These are phyloP conservation scores for Arctium minus DNA, from an alignment of 129 eudicot genomes.

Conservation along the genomic window DNA sequence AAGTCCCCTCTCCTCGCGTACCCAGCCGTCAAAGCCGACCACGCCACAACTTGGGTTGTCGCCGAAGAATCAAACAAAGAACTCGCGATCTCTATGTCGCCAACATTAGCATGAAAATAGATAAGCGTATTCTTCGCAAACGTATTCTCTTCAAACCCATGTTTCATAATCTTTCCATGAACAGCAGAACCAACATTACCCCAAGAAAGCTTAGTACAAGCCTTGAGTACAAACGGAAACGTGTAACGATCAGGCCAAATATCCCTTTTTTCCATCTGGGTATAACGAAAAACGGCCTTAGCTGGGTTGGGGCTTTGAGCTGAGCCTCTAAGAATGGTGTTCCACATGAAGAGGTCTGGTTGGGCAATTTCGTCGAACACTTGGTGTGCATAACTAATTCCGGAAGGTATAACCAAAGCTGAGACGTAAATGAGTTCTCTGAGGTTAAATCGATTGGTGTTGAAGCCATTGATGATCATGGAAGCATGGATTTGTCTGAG, in stretches of 20 bases:
- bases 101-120: slow-evolving; percentile 68
- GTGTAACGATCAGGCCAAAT: slow-evolving; percentile 67
- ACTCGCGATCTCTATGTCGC: slow-evolving; percentile 52
- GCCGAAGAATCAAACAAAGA: slow-evolving; percentile 51
- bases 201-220: slow-evolving; percentile 72
- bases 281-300: slow-evolving; percentile 37
- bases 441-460: slow-evolving; percentile 30
- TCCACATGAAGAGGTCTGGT: slow-evolving; percentile 80
- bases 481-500: slow-evolving; percentile 63
- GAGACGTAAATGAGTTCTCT: slow-evolving; percentile 57
- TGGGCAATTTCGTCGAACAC: slow-evolving; percentile 58
- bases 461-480: slow-evolving; percentile 62
- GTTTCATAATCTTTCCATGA: slow-evolving; percentile 61
- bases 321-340: slow-evolving; percentile 82
- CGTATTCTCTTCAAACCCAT: slow-evolving; percentile 54
- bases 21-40: slow-evolving; percentile 86
- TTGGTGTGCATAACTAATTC: slow-evolving; percentile 70
- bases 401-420: slow-evolving; percentile 40
- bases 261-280: slow-evolving; percentile 53
- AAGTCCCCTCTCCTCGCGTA: slow-evolving; percentile 76
- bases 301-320: slow-evolving; percentile 68
- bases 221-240: slow-evolving; percentile 73
- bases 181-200: slow-evolving; percentile 39
- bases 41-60: slow-evolving; percentile 57
- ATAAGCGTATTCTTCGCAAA: slow-evolving; percentile 60